Conservation (phyloP, 2,329 filamentous ascomycete species). For the Lachnellula willkommii region DNA sequence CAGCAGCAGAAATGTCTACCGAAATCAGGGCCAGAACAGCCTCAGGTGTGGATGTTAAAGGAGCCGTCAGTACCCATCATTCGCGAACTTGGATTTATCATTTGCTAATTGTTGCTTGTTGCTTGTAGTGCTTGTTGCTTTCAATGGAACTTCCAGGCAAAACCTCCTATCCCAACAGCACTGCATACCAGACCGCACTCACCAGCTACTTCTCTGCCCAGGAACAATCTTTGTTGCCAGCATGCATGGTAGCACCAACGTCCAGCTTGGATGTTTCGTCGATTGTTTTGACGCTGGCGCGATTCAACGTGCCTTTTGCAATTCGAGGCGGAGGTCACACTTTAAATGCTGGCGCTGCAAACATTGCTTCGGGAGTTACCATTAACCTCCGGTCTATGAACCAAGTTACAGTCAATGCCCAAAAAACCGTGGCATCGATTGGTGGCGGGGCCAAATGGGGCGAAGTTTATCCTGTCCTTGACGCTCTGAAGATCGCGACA, state of each 20-base stretch:
- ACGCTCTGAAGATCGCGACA: conserved; percentile 28
- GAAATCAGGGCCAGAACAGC: neutral
- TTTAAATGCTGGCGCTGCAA: conserved; percentile 42
- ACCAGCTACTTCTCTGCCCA: neutral
- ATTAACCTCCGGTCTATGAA: conserved; percentile 39
- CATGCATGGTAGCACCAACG: neutral
- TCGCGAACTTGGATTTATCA: neutral
- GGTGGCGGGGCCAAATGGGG: conserved; percentile 35
- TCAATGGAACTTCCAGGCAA: neutral
- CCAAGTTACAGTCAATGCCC: conserved; percentile 19
- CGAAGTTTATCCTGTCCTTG: conserved; percentile 34
- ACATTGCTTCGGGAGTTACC: conserved; percentile 40
- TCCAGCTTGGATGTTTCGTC: neutral
- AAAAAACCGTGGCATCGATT: conserved; percentile 29
- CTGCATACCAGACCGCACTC: neutral
- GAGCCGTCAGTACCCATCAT: neutral
- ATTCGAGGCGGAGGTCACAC: conserved; percentile 47
- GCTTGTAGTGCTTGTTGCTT: neutral
- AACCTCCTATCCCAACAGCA: neutral
- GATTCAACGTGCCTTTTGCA: conserved; percentile 30
- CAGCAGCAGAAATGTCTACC: no score
- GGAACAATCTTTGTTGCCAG: neutral
- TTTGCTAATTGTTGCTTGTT: neutral
- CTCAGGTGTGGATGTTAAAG: neutral
- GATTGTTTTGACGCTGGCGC: neutral